Evolutionary conservation across 495 filamentous ascomycete genomes (phyloP), one percentile per base, ranked within the genome.

Genomic region (Daldinia bambusicola): DNA sequence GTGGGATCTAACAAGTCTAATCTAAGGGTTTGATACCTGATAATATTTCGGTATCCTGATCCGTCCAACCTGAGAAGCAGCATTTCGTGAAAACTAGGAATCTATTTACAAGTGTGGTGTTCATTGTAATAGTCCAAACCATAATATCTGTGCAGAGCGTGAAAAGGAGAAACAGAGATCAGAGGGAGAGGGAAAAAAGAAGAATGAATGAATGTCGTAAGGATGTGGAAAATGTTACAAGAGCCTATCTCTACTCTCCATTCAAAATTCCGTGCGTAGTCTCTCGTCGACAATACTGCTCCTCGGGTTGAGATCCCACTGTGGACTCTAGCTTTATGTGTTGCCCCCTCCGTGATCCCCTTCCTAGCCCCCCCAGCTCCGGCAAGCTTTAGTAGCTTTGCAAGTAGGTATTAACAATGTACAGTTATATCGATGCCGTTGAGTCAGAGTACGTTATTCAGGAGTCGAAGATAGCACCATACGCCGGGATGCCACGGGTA

Each of bases 391-490:
- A 22, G n/a, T 31, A 40, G 63, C 18, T 36, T 64, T 55, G 26
- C 55, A 45, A 26, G 22, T 55, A 45, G 16, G 22, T 55, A 65
- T 68, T 69, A 66, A 37, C 61, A 51, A 51, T 52, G 26, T 48
- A 31, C 55, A 38, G n/a, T 31, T 12, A 10, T 51, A 13, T 38
- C 58, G 26, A 45, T 34, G 18, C 52, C 50, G 34, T 56, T 26
- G 14, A n/a, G 52, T 61, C 36, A 52, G 55, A 8, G 30, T 20
- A 1, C 12, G 37, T 55, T 20, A 34, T 10, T 79, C 51, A 93
- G 31, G 91, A 93, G 81, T 94, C 92, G 77, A 92, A 94, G 68
- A 95, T 91, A 6, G 92, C 89, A 32, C 92, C 92, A 80, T 88
- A 94, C 4, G 92, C 90, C 12, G 90, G 87, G 30, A 93, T 79